Evolutionary conservation across 2,329 filamentous ascomycete genomes (phyloP).

Genomic region (Laburnicola sp.): DNA sequence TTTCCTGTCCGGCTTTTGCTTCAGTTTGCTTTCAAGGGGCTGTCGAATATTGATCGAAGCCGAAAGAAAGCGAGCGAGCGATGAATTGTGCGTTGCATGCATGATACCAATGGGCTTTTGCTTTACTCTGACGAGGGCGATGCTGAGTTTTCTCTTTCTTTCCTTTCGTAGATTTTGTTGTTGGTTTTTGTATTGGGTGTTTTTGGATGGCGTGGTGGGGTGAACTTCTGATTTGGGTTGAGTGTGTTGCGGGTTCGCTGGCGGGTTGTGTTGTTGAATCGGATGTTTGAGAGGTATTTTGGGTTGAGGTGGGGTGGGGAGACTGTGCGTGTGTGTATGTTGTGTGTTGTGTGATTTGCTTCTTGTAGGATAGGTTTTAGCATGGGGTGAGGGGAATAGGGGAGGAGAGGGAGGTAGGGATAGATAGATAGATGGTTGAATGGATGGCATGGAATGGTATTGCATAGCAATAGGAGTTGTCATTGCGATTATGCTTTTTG

Average conservation of each 20-base stretch:
- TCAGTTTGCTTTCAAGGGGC: too few relatives aligned
- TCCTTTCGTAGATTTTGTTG: too few relatives aligned
- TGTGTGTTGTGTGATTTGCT: too few relatives aligned
- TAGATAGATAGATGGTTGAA: too few relatives aligned
- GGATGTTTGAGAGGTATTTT: too few relatives aligned
- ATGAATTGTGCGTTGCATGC: slow-evolving; percentile 15
- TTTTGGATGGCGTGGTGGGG: background rate
- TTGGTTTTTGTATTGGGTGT: too few relatives aligned
- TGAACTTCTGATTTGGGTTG: background rate
- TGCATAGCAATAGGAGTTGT: background rate
- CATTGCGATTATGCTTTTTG: too few relatives aligned
- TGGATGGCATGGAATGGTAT: background rate
- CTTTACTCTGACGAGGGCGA: background rate
- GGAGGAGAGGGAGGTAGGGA: background rate
- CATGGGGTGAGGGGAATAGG: background rate
- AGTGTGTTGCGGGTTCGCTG: background rate
- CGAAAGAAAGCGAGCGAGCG: too few relatives aligned
- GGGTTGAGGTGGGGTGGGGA: too few relatives aligned
- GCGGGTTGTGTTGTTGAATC: slow-evolving; percentile 5
- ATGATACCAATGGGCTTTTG: slow-evolving; percentile 25
- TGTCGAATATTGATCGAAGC: too few relatives aligned
- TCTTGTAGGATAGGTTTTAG: background rate
- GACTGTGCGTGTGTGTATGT: too few relatives aligned
- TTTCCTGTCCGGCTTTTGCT: slow-evolving; percentile 1
- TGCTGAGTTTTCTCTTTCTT: slow-evolving; percentile 6